Base-by-base conservation (phyloP, 805 yeast genomes). In the Kazachstania taianensis region DNA sequence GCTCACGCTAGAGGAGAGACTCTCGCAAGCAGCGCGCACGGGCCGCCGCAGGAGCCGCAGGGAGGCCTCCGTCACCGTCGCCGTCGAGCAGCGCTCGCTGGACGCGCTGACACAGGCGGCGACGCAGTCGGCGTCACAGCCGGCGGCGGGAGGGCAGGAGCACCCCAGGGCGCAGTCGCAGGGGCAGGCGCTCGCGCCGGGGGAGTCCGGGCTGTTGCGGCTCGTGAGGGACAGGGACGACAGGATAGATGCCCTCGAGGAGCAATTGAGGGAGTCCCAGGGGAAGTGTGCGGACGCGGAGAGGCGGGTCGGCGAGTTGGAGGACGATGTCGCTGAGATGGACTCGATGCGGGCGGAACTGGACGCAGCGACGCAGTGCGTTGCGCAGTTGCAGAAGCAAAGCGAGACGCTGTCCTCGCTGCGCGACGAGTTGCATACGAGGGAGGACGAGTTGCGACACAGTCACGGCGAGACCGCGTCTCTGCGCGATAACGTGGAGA, bases 1-100 rank as follows among this genome's bases (percentile, higher is more conserved):
- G 42, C 61, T 83, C 14, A 77, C 94, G 0, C 65, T 89, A 45
- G 94, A 84, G 49, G 95, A 87, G 49, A 67, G 96, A 41, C 65
- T 87, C 35, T 94, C 92, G 2, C 58, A 76, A 42, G 96, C 96
- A 1, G 85, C 94, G 5, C 67, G 72, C 42, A 49, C 59, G 29
- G 61, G 61, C 26, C 40, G 14, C 37, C 12, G 24, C 35, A 16
- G 20, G 20, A 17, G 23, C 33, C 14, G 12, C 14, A 12, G 24
- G 20, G 5, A 16, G 10, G 10, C n/a, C 25, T 7, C 26, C 31
- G 7, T 9, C 27, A n/a, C 20, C 26, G 10, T 24, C 19, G 20
- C 5, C 27, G 20, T 27, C 17, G 4, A n/a, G n/a, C n/a, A n/a
- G n/a, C n/a, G n/a, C n/a, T n/a, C n/a, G n/a, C n/a, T n/a, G n/a